phyloP scores from a whole-genome alignment of 306 rosid genomes.

The Echinosophora koreensis region DNA sequence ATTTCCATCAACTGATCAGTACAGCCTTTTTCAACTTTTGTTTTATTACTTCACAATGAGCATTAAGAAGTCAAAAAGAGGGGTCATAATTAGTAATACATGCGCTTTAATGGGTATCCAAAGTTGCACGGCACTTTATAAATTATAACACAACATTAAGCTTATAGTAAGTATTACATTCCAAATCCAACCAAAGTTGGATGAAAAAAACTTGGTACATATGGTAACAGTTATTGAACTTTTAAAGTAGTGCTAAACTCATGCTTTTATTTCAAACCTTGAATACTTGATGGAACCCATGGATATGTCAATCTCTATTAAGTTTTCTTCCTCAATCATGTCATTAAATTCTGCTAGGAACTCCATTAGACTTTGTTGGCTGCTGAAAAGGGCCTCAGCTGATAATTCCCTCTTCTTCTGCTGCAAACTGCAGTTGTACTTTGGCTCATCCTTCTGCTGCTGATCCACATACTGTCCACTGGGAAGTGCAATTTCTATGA shows the following conservation, averaged over 20 bases:
- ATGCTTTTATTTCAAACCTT: slow-evolving; percentile 89
- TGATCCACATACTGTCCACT: slow-evolving; percentile 62
- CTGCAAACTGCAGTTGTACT: slow-evolving; percentile 47
- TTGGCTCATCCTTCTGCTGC: slow-evolving; percentile 42
- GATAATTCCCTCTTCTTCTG: slow-evolving; percentile 56
- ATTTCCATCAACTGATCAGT: slow-evolving; percentile 43
- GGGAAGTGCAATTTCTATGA: slow-evolving; percentile 87
- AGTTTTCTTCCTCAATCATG: slow-evolving; percentile 86
- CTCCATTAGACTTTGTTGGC: slow-evolving; percentile 62
- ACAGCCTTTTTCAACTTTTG: slow-evolving; percentile 46
- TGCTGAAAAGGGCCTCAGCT: slow-evolving; percentile 50
- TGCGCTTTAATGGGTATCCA: slow-evolving; percentile 65
- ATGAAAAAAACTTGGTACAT: slow-evolving; percentile 44
- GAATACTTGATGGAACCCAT: slow-evolving; percentile 96
- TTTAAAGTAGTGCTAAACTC: slow-evolving; percentile 30
- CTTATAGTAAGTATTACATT: slow-evolving; percentile 43
- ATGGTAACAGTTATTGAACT: slow-evolving; percentile 2
- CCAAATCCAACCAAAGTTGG: slow-evolving; percentile 57
- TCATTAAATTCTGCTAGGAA: slow-evolving; percentile 78
- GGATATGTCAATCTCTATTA: slow-evolving; percentile 93
- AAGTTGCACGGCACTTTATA: slow-evolving; percentile 53
- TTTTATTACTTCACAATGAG: slow-evolving; percentile 52
- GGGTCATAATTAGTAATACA: slow-evolving; percentile 43
- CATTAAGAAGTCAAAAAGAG: slow-evolving; percentile 55
- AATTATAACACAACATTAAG: slow-evolving; percentile 48